These are phyloP conservation scores for Jimgerdemannia lactiflua DNA, from an alignment of 192 early-diverging fungal genomes.

Conservation along the genomic window DNA sequence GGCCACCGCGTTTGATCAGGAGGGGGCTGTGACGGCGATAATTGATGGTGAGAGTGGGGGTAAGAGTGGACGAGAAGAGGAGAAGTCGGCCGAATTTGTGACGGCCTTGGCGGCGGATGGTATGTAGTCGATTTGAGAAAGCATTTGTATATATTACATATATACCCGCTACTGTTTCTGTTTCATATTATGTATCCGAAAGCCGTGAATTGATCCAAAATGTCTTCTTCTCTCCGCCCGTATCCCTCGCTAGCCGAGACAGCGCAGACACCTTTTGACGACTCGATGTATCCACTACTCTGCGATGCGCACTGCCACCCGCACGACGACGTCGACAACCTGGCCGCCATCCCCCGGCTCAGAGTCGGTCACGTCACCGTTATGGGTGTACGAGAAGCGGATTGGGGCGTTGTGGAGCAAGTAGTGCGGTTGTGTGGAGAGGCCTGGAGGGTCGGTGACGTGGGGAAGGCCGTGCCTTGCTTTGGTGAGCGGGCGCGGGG, in stretches of 20 bases:
- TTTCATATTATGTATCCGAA: no score
- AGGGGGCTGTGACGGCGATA: no score
- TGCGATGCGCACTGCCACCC: conserved; percentile 37
- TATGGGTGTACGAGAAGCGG: conserved; percentile 33
- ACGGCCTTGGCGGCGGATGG: not conserved
- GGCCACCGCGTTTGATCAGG: no score
- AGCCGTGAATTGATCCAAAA: no score
- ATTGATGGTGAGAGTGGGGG: no score
- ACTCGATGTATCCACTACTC: conserved; percentile 1
- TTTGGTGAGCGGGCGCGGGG: conserved; percentile 15
- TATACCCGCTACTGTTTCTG: no score
- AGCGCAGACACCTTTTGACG: not conserved
- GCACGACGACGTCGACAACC: conserved; percentile 22
- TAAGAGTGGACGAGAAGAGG: no score
- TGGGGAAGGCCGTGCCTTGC: conserved; percentile 24
- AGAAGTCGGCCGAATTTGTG: not conserved
- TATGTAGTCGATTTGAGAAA: not conserved
- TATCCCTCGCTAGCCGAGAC: not conserved
- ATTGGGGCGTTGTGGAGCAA: conserved; percentile 22
- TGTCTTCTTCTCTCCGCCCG: not conserved
- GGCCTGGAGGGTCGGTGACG: not conserved
- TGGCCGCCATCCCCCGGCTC: conserved; percentile 13
- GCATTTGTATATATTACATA: no score
- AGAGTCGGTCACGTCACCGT: conserved; percentile 27
- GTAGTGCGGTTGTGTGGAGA: conserved; percentile 13